Base-by-base conservation (phyloP, 441 rosid genomes). In the Eutrema salsugineum region DNA sequence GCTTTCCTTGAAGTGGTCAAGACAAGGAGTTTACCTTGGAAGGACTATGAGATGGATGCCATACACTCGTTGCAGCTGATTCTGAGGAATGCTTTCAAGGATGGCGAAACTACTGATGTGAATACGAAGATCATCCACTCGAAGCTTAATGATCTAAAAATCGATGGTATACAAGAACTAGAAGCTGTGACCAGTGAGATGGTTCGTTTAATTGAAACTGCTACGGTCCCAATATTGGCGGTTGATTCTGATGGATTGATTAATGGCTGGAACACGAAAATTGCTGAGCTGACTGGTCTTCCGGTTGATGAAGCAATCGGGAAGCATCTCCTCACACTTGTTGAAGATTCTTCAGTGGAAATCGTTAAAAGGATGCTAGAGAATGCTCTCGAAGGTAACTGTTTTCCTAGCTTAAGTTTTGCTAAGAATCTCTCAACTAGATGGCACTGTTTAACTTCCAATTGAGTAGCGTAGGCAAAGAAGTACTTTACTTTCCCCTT, bases 21-120 rank as follows among this genome's bases (percentile, higher is more conserved):
- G 79, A 82, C 84, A 24, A 88, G 97, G 82, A 88, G 98, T 85
- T 75, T 86, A 69, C 93, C 98, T 17, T 94, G 98, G 98, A 91
- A 90, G 78, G 98, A 94, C 83, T 88, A 84, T 79, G 98, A 94
- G 84, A 91, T 94, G 98, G 98, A 94, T 73, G 96, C 97, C 42
- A 94, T 94, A 70, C 99, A 94, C 77, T 94, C 98, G 43, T 78
- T 94, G 84, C 98, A 94, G 85, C 91, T 91, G 53, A 94, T 94
- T 59, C 73, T 94, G 81, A 86, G 98, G 66, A 94, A 91, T 55
- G 85, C 97, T 27, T 82, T 84, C 71, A 94, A 86, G 78, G 98
- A 87, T 56, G 35, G 61, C 33, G 94, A 83, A 64, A 46, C 79
- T 16, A 30, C 72, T 66, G 87, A 88, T 69, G 48, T 66, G n/a